Conservation (phyloP, 768 basidiomycete genomes). For the Amanita rubescens region DNA sequence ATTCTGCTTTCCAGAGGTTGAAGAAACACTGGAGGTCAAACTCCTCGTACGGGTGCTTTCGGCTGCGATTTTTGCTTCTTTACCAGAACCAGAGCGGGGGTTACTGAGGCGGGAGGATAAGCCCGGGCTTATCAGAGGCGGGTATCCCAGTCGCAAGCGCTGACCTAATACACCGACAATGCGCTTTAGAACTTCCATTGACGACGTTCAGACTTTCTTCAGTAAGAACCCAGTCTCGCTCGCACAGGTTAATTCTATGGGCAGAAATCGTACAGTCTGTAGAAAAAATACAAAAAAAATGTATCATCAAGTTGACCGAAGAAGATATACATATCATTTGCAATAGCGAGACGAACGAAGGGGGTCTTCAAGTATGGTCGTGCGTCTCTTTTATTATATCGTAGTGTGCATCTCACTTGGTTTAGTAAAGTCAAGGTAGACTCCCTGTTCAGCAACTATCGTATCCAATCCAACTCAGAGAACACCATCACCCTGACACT, state of each 20-base stretch:
- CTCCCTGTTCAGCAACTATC: conserved; percentile 67
- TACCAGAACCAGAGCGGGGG: no score
- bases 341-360: conserved; percentile 70
- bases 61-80: no score
- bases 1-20: not conserved
- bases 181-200: conserved; percentile 57
- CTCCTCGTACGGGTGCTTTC: no score
- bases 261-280: conserved; percentile 74
- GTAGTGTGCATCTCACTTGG: not conserved
- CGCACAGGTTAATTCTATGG: not conserved
- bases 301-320: conserved; percentile 74
- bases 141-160: no score
- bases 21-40: conserved; percentile 13
- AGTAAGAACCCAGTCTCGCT: conserved; percentile 25
- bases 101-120: no score
- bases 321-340: conserved; percentile 77
- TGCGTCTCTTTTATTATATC: conserved; percentile 13
- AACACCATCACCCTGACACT: conserved; percentile 78
- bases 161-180: no score
- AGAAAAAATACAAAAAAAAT: conserved; percentile 80
- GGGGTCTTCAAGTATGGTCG: conserved; percentile 84
- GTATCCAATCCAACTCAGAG: conserved; percentile 79
- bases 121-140: no score
- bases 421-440: conserved; percentile 55
- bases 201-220: conserved; percentile 50